A percentile compares a stretch with the other conserved stretches of the same genome.
Conservation (phyloP, 805 yeast species). For the Nakazawaea sp. region DNA sequence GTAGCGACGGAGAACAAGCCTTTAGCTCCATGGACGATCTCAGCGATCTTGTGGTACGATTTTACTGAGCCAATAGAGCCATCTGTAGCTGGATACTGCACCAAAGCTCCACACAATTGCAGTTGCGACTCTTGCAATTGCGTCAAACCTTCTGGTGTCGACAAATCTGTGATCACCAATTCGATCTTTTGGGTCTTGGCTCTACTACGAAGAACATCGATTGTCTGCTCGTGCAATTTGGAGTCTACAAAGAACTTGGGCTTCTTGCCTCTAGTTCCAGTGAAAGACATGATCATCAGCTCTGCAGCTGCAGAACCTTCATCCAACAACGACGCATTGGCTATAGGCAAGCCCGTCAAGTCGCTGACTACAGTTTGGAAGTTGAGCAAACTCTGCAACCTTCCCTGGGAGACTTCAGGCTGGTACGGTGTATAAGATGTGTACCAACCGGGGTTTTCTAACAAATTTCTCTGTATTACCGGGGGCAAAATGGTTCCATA, state of each 20-base stretch:
- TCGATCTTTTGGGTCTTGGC: constrained; percentile 70
- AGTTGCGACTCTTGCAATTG: constrained; percentile 23
- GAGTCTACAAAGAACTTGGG: constrained; percentile 63
- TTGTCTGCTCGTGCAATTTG: constrained; percentile 79
- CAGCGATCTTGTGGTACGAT: constrained; percentile 50
- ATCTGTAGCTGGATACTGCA: constrained; percentile 87
- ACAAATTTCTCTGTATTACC: constrained; percentile 84
- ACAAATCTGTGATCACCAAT: constrained; percentile 48
- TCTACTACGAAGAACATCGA: constrained; percentile 71
- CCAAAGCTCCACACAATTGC: constrained; percentile 68
- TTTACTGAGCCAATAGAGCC: constrained; percentile 53
- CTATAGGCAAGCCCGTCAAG: constrained; percentile 88
- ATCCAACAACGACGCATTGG: constrained; percentile 91
- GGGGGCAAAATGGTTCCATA: constrained; percentile 87
- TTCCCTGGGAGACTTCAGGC: constrained; percentile 96
- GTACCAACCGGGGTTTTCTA: constrained; percentile 97
- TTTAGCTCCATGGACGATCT: constrained; percentile 60
- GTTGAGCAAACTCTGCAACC: constrained; percentile 83
- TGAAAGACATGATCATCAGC: constrained; percentile 83
- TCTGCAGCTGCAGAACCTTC: constrained; percentile 98
- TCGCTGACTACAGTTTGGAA: constrained; percentile 90
- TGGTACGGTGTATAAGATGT: constrained; percentile 98
- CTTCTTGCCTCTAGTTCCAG: constrained; percentile 61
- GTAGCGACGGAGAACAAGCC: constrained; percentile 84
- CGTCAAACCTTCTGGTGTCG: constrained; percentile 31